phyloP scores from a whole-genome alignment of 2,329 filamentous ascomycete genomes.

The Colletotrichum chrysophilum region DNA sequence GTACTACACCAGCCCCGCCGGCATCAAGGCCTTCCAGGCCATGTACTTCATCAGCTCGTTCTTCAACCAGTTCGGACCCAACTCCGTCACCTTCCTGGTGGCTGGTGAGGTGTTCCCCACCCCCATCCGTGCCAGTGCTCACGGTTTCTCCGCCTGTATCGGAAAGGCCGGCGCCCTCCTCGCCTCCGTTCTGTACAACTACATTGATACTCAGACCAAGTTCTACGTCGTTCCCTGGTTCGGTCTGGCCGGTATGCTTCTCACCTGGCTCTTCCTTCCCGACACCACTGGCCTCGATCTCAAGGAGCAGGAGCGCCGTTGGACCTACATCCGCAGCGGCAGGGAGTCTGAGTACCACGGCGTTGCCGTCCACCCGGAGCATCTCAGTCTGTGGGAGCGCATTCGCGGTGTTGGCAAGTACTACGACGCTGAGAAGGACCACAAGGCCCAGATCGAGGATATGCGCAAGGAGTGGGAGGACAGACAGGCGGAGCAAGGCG shows the following conservation, averaged over 20 bases:
- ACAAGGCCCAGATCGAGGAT: slow-evolving; percentile 83
- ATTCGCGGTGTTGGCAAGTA: slow-evolving; percentile 77
- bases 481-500: slow-evolving; percentile 49
- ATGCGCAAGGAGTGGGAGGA: slow-evolving; percentile 71
- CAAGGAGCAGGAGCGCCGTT: slow-evolving; percentile 95
- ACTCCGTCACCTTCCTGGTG: slow-evolving; percentile 94
- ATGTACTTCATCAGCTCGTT: slow-evolving; percentile 99
- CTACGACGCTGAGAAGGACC: slow-evolving; percentile 85
- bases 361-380: slow-evolving; percentile 87
- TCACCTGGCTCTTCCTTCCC: slow-evolving; percentile 88
- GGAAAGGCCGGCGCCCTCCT: slow-evolving; percentile 90
- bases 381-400: slow-evolving; percentile 89
- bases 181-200: slow-evolving; percentile 91
- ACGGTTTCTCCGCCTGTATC: slow-evolving; percentile 91
- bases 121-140: slow-evolving; percentile 88
- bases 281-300: slow-evolving; percentile 96
- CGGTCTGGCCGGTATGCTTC: slow-evolving; percentile 82
- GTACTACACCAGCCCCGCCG: slow-evolving; percentile 75
- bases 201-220: slow-evolving; percentile 83
- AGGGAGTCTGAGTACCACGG: slow-evolving; percentile 87
- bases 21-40: slow-evolving; percentile 90
- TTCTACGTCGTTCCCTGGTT: slow-evolving; percentile 97
- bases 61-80: slow-evolving; percentile 99
- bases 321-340: slow-evolving; percentile 83
- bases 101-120: slow-evolving; percentile 97